Base-by-base conservation (phyloP, 495 filamentous ascomycete genomes). In the Podospora pseudopauciseta region DNA sequence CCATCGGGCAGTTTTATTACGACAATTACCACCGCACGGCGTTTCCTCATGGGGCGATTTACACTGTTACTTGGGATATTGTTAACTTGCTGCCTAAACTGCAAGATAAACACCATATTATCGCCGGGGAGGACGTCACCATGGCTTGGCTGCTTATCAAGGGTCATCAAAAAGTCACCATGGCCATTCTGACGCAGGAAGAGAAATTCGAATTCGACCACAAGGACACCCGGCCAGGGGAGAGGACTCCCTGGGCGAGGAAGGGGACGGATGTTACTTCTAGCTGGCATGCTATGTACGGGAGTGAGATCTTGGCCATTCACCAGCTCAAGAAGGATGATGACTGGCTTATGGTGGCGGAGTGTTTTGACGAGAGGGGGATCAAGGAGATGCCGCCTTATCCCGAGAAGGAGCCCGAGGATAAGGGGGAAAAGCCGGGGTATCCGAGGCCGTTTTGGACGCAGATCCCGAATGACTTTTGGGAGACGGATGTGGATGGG, bases 71-170 rank as follows among this genome's bases (percentile, higher is more conserved):
- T 2, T 49, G 39, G 39, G 39, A 49, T 11, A 49, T 49, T 16
- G 39, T 49, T 11, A 13, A 30, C 64, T 11, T 65, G 0, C 54
- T 65, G 49, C 64, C 64, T 16, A 57, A 54, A 7, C 64, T 65
- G 15, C 64, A 65, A 30, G 64, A 65, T 30, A 13, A 57, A 20
- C 55, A 55, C 64, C 53, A 65, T 28, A 19, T 65, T 53, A 49
- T 65, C n/a, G 64, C 64, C 16, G 64, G 64, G 53, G 64, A 65
- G 53, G 64, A 65, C 26, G 27, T 65, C 16, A 65, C 64, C 54
- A 65, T 65, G 64, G 64, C 64, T 26, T 65, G 64, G 64, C 64
- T 65, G 54, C 26, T 65, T 16, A 65, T 65, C 20, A 65, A 65
- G 64, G 64, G 53, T 5, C 16, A 19, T 23, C 53, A 65, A 34